These are phyloP conservation scores for Letharia lupina DNA, from an alignment of 495 filamentous ascomycete species.

Conservation along the genomic window DNA sequence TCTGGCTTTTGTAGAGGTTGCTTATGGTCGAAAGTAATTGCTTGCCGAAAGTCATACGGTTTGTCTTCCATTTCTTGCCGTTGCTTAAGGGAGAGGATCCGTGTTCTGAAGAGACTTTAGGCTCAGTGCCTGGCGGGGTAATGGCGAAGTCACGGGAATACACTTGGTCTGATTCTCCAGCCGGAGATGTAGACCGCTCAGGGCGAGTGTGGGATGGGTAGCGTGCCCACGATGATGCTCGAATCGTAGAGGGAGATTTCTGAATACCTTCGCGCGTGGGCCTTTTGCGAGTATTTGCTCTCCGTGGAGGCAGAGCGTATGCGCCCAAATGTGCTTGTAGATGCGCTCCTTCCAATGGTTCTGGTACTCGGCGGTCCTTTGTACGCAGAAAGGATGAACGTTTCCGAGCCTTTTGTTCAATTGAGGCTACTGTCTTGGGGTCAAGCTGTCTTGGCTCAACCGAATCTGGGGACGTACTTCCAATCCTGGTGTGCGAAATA, in stretches of 20 bases:
- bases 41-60: not conserved
- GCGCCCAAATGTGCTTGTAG: slow-evolving; percentile 17
- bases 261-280: slow-evolving; percentile 4
- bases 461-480: slow-evolving; percentile 9
- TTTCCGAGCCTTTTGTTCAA: not conserved
- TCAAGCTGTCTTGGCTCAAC: slow-evolving; percentile 10
- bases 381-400: slow-evolving; percentile 2
- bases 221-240: slow-evolving; percentile 19
- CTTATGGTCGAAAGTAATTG: slow-evolving; percentile 14
- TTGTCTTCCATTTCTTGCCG: not conserved
- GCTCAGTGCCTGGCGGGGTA: not conserved
- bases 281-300: slow-evolving; percentile 1
- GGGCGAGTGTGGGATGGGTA: slow-evolving; percentile 21
- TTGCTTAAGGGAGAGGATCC: slow-evolving; percentile 13
- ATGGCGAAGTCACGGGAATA: slow-evolving; percentile 21
- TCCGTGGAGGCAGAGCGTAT: slow-evolving; percentile 10
- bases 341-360: slow-evolving; percentile 5
- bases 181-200: slow-evolving; percentile 17
- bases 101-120: not conserved
- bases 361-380: slow-evolving; percentile 1
- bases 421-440: not conserved
- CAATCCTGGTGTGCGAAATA: slow-evolving; percentile 14
- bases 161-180: slow-evolving; percentile 19
- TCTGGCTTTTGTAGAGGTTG: slow-evolving; percentile 21
- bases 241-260: slow-evolving; percentile 11